Percentiles rank a stretch among this genome's conserved stretches.
Conservation (phyloP, 495 filamentous ascomycete genomes). For the Penicillium maclennaniae region DNA sequence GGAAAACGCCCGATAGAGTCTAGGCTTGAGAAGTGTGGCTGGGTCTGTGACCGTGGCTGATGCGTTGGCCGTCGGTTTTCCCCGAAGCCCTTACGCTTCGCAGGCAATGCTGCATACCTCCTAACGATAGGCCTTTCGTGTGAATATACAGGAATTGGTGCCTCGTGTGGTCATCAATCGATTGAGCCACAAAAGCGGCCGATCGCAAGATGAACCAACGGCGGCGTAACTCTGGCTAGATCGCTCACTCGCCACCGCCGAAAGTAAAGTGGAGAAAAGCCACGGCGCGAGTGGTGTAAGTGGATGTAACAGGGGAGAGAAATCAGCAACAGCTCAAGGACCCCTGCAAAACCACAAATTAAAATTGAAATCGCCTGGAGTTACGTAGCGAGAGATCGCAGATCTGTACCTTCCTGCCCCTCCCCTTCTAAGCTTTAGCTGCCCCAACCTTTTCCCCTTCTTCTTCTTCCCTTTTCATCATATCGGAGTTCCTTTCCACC, state of each 20-base stretch:
- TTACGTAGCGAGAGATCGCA: constrained; percentile 26
- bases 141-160: neutral
- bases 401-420: constrained; percentile 17
- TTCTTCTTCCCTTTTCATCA: neutral
- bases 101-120: neutral
- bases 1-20: neutral
- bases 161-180: constrained; percentile 20
- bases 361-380: constrained; percentile 1
- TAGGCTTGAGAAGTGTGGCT: neutral
- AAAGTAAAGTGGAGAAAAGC: constrained; percentile 11
- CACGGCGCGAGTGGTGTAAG: too few relatives aligned
- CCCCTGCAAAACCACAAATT: neutral
- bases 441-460: constrained; percentile 7
- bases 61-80: constrained; percentile 11
- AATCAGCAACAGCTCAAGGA: neutral
- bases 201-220: constrained; percentile 8
- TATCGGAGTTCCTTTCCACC: neutral
- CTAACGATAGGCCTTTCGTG: neutral
- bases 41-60: neutral
- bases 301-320: neutral
- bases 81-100: constrained; percentile 1
- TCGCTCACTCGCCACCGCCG: constrained; percentile 14
- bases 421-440: constrained; percentile 20
- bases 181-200: constrained; percentile 1
- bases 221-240: constrained; percentile 15